A percentile compares a stretch with the other conserved stretches of the same genome.
Conservation (phyloP, 305 asterid genomes). For the Plantago coronopus region DNA sequence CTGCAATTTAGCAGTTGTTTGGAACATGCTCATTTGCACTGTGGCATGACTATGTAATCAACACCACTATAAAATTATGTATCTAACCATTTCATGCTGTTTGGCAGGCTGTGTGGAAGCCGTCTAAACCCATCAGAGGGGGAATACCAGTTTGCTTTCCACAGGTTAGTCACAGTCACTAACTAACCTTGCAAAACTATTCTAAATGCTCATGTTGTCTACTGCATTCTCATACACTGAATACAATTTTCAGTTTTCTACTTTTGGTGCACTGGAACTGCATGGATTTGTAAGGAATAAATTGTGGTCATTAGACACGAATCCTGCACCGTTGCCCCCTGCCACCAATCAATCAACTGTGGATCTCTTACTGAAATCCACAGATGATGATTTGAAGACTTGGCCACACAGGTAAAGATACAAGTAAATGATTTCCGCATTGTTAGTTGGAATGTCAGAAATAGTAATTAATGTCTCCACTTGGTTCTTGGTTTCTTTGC, state of each 20-base stretch:
- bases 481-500: constrained; percentile 31
- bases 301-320: constrained; percentile 65
- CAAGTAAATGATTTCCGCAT: constrained; percentile 10
- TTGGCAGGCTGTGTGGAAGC: constrained; percentile 56
- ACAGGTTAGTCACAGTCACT: constrained; percentile 46
- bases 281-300: constrained; percentile 78
- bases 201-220: constrained; percentile 10
- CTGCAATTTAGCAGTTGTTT: neutral
- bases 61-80: neutral
- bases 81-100: constrained; percentile 17
- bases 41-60: neutral
- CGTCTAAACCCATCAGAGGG: constrained; percentile 58
- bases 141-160: constrained; percentile 73
- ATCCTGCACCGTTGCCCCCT: constrained; percentile 66
- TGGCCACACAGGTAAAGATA: constrained; percentile 76
- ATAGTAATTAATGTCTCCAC: constrained; percentile 9
- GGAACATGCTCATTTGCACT: neutral
- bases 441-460: constrained; percentile 5
- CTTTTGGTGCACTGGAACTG: constrained; percentile 65
- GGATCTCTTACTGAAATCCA: constrained; percentile 67
- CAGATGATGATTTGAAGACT: constrained; percentile 73
- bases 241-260: constrained; percentile 46
- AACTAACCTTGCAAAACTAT: constrained; percentile 17
- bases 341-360: constrained; percentile 54
- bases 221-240: constrained; percentile 23